These are phyloP conservation scores for Phellopilus nigrolimitatus DNA, from an alignment of 1,284 basidiomycete genomes.

Conservation along the genomic window DNA sequence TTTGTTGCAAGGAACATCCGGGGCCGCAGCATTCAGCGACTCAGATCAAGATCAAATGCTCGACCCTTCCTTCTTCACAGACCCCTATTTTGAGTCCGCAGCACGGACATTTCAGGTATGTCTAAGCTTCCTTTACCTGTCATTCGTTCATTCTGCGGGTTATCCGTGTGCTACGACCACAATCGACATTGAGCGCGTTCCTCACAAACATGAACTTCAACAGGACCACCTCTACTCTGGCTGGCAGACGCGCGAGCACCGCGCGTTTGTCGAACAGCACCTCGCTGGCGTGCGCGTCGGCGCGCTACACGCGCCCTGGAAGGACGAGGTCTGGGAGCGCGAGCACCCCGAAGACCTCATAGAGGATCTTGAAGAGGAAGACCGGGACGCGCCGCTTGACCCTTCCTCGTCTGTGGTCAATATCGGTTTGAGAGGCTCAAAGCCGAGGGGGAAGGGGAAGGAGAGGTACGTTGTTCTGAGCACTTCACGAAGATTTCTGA, in stretches of 20 bases:
- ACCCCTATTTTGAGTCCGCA: constrained; percentile 49
- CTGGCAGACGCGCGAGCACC: constrained; percentile 44
- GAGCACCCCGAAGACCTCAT: constrained; percentile 31
- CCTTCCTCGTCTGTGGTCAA: background rate
- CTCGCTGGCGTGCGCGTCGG: constrained; percentile 39
- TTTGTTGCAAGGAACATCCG: constrained; percentile 1
- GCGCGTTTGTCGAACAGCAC: constrained; percentile 39
- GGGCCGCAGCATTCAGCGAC: too few species aligned
- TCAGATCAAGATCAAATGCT: constrained; percentile 27
- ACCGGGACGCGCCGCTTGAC: background rate
- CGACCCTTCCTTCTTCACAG: constrained; percentile 42
- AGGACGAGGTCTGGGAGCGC: constrained; percentile 54
- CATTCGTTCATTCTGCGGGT: background rate
- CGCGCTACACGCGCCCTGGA: constrained; percentile 49
- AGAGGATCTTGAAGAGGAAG: constrained; percentile 8
- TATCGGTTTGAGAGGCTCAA: constrained; percentile 20
- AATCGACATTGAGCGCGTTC: too few species aligned
- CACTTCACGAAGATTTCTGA: background rate
- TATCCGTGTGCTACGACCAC: too few species aligned
- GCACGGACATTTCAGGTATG: constrained; percentile 46
- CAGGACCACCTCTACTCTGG: constrained; percentile 49
- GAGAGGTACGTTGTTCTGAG: constrained; percentile 3
- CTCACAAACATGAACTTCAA: too few species aligned
- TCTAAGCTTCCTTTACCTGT: background rate
- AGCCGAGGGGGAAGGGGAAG: constrained; percentile 21